Percentiles rank a stretch among this genome's conserved stretches.
Conservation (phyloP, 768 basidiomycete species). For the Lactifluus volemus region DNA sequence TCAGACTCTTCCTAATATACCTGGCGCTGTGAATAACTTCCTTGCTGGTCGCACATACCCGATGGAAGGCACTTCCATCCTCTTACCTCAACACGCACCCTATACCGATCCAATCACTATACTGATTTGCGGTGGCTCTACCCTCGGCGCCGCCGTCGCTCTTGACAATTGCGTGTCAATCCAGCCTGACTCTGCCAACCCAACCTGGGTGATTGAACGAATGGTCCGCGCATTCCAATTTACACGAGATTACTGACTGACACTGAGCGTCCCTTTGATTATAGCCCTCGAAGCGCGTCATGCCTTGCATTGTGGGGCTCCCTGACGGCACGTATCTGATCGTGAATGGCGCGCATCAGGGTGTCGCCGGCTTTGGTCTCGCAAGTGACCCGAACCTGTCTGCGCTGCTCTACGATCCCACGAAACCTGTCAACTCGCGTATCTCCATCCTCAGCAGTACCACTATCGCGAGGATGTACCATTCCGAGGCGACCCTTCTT, state of each 20-base stretch:
- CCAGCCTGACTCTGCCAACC: conserved; percentile 49
- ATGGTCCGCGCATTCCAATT: conserved; percentile 46
- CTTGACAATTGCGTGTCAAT: conserved; percentile 69
- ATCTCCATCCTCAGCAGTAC: conserved; percentile 60
- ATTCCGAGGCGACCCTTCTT: conserved; percentile 67
- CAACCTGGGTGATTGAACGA: conserved; percentile 66
- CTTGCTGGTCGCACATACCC: conserved; percentile 73
- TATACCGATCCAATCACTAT: conserved; percentile 66
- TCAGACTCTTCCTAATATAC: conserved; percentile 57
- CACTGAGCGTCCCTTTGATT: not conserved
- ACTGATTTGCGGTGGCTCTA: conserved; percentile 71
- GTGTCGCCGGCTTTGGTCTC: conserved; percentile 67
- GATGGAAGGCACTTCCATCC: conserved; percentile 58
- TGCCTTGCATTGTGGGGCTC: conserved; percentile 65
- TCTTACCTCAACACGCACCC: conserved; percentile 62
- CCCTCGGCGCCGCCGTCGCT: conserved; percentile 39
- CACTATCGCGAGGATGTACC: conserved; percentile 68
- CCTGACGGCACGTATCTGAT: conserved; percentile 75
- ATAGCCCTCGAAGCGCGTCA: conserved; percentile 64
- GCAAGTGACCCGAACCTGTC: conserved; percentile 52
- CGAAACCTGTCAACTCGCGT: conserved; percentile 47
- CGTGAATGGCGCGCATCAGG: conserved; percentile 62
- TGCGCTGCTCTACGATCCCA: conserved; percentile 65
- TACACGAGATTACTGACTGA: conserved; percentile 32
- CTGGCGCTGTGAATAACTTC: conserved; percentile 64